Evolutionary conservation across 2,329 filamentous ascomycete species (phyloP).

Genomic region (Phialophora expanda): DNA sequence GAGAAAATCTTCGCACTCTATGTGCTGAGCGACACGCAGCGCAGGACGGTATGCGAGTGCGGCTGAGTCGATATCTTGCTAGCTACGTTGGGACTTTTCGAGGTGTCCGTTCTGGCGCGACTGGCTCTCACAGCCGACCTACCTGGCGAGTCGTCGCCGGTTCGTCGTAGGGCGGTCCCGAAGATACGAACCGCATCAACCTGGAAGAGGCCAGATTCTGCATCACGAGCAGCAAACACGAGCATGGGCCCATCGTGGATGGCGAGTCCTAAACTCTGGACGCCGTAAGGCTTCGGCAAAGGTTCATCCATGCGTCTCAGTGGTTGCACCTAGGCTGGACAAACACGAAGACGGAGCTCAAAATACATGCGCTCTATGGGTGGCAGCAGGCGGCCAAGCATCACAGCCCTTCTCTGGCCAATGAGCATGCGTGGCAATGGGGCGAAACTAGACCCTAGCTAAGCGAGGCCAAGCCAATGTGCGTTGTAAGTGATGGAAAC

Average conservation of each 20-base stretch:
- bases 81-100: background rate
- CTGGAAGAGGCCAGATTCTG: slow-evolving; percentile 5
- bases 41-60: background rate
- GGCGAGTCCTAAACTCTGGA: background rate
- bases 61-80: background rate
- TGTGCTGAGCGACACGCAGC: background rate
- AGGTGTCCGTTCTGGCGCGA: background rate
- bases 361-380: background rate
- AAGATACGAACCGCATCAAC: background rate
- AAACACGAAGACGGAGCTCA: background rate
- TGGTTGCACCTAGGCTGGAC: slow-evolving; percentile 4
- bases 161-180: background rate
- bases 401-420: background rate
- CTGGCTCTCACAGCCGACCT: slow-evolving; percentile 1
- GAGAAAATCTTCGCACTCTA: background rate
- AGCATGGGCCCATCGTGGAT: background rate
- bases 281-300: slow-evolving; percentile 1
- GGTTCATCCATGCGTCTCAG: background rate
- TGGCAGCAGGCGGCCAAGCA: background rate
- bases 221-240: background rate
- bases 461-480: slow-evolving; percentile 5
- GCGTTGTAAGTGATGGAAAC: background rate
- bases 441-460: slow-evolving; percentile 7
- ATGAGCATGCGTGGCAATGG: background rate
- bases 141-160: background rate